phyloP scores from a whole-genome alignment of 768 basidiomycete species.

The Mycena kentingensis region DNA sequence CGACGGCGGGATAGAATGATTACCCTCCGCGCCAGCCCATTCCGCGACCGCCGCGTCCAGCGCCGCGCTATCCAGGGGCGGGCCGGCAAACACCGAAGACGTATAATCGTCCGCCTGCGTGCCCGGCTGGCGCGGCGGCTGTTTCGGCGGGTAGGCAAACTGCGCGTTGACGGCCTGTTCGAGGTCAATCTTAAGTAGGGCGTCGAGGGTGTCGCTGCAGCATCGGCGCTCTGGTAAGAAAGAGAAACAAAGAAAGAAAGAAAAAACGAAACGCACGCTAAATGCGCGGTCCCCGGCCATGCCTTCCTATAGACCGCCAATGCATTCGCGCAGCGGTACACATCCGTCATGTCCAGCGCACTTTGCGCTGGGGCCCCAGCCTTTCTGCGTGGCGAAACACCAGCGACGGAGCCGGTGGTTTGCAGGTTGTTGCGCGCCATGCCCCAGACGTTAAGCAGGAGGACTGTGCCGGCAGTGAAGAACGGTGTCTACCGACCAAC shows the following conservation, averaged over 20 bases:
- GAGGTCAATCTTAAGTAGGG: background rate
- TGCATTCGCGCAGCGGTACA: background rate
- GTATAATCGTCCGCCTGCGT: background rate
- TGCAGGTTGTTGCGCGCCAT: background rate
- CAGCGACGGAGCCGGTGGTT: background rate
- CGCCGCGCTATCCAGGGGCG: background rate
- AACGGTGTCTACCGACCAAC: background rate
- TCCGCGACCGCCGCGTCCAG: background rate
- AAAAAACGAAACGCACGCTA: background rate
- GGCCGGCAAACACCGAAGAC: background rate
- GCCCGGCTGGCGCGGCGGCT: background rate
- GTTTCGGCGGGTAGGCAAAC: background rate
- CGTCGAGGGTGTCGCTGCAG: background rate
- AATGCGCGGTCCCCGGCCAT: background rate
- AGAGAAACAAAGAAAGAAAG: background rate
- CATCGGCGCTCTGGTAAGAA: no score
- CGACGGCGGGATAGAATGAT: background rate
- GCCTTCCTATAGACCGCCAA: background rate
- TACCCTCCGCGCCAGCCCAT: background rate
- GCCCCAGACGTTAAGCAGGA: constrained; percentile 7
- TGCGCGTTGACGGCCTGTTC: background rate
- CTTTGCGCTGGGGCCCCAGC: no score
- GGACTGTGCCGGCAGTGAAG: constrained; percentile 7
- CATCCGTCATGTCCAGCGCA: background rate
- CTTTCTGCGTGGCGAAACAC: background rate